A percentile compares a stretch with the other conserved stretches of the same genome.
Evolutionary conservation across 2,329 filamentous ascomycete genomes (phyloP).

Genomic region (Monilinia fructigena): DNA sequence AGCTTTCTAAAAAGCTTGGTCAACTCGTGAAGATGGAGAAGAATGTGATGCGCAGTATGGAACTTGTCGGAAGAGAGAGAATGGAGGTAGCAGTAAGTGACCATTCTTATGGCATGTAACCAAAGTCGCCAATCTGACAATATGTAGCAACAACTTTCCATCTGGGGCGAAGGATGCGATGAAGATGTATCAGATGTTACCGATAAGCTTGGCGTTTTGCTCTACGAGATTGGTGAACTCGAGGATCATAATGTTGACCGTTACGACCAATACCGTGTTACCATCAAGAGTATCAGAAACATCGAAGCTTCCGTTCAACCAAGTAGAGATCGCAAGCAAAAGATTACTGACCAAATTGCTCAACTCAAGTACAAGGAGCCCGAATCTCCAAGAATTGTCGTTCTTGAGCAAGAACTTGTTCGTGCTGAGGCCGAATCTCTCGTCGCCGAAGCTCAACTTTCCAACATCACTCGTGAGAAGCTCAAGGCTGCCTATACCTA

Average conservation of each 20-base stretch:
- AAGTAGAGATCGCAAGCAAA: conserved; percentile 97
- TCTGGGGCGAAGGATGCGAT: conserved; percentile 94
- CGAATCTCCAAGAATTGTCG: conserved; percentile 94
- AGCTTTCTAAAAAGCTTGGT: conserved; percentile 95
- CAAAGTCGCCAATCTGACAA: conserved; percentile 25
- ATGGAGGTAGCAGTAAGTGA: conserved; percentile 93
- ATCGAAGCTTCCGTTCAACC: conserved; percentile 98
- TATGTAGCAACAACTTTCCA: conserved; percentile 88
- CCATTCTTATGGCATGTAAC: not conserved
- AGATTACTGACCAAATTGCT: conserved; percentile 97
- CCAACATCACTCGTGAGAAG: conserved; percentile 99
- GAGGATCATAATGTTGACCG: conserved; percentile 97
- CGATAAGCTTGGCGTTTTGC: conserved; percentile 94
- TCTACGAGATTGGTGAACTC: conserved; percentile 90
- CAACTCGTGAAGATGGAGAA: conserved; percentile 99
- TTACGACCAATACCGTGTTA: conserved; percentile 98
- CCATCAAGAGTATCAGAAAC: conserved; percentile 98
- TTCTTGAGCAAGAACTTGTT: conserved; percentile 97
- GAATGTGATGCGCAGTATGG: conserved; percentile 98
- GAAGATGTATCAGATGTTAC: conserved; percentile 99
- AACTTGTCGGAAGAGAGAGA: conserved; percentile 88
- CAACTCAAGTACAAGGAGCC: conserved; percentile 99
- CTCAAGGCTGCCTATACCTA: conserved; percentile 97
- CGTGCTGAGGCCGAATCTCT: conserved; percentile 98
- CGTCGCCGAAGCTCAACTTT: conserved; percentile 94